Evolutionary conservation across 192 early-diverging fungal genomes (phyloP), one percentile per base, ranked within the genome.

Genomic region (Blastocladiella britannica): DNA sequence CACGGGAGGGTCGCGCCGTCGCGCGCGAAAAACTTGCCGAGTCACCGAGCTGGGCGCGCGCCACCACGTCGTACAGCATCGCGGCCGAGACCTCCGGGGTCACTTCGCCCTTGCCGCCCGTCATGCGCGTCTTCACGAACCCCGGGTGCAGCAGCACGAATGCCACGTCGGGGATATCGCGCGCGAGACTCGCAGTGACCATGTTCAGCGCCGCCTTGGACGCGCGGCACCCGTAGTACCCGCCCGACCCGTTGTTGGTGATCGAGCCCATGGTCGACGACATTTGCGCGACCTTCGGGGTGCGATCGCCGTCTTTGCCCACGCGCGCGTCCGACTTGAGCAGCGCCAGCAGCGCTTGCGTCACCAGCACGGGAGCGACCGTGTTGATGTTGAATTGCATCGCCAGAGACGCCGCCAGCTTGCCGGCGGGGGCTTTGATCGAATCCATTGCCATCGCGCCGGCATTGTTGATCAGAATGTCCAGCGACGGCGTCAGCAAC

Each of bases 241-340:
- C 56, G 51, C 56, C 56, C 15, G 31, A 51, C 31, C 25, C 27
- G 25, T 57, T 57, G 7, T 57, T 28, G 51, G 31, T 28, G 29
- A 57, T 57, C 24, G 56, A 57, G 18, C 56, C 56, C 56, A 57
- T 57, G 31, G 26, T 25, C 25, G 56, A 57, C 15, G 56, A 28
- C 18, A 57, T 57, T 12, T 57, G 31, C 25, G 29, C 56, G 29
- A 57, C 4, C 37, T 47, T 47, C n/a, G n/a, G n/a, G n/a, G n/a
- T n/a, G n/a, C n/a, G n/a, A n/a, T n/a, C n/a, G n/a, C n/a, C n/a
- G n/a, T n/a, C n/a, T 20, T 47, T 47, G 37, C 15, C 37, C 15
- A 20, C 37, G 37, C n/a, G 12, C 15, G 37, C 15, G 15, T 9
- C 12, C 0, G 37, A 25, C 26, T 28, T 25, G 18, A 57, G 56